phyloP scores from a whole-genome alignment of 1,139 yeast species.

The Sugiyamaella castrensis region DNA sequence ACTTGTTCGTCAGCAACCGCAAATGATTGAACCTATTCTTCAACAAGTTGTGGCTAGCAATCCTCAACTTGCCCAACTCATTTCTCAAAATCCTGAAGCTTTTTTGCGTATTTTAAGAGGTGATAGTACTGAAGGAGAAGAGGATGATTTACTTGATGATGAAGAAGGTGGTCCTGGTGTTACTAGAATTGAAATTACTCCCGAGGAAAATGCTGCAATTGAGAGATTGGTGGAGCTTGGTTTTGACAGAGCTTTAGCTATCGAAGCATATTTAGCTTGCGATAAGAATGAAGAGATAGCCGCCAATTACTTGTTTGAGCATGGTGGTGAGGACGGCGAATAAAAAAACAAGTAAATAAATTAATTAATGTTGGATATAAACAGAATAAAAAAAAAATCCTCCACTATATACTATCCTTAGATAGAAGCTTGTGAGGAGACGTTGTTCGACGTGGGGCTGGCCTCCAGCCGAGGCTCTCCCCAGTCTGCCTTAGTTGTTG shows the following conservation, averaged over 20 bases:
- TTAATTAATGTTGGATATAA: background rate
- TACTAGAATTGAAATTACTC: slow-evolving; percentile 61
- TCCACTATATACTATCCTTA: background rate
- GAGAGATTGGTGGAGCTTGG: slow-evolving; percentile 88
- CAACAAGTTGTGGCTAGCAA: slow-evolving; percentile 80
- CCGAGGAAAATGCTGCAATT: slow-evolving; percentile 85
- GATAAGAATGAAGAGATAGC: slow-evolving; percentile 97
- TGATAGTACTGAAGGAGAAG: slow-evolving; percentile 38
- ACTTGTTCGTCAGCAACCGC: slow-evolving; percentile 83
- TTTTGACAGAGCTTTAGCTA: slow-evolving; percentile 79
- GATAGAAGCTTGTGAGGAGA: too few species aligned
- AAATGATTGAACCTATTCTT: slow-evolving; percentile 77
- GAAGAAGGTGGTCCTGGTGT: slow-evolving; percentile 41
- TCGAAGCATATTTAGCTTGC: slow-evolving; percentile 96
- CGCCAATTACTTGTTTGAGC: slow-evolving; percentile 76
- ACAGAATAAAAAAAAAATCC: background rate
- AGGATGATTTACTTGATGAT: slow-evolving; percentile 41
- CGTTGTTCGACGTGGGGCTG: background rate
- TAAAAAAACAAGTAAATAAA: slow-evolving; percentile 1
- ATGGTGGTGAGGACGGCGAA: slow-evolving; percentile 37
- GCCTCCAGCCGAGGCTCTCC: too few species aligned
- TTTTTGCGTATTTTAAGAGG: slow-evolving; percentile 66
- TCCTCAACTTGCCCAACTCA: slow-evolving; percentile 76
- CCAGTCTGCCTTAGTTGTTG: too few species aligned
- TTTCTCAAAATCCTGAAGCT: slow-evolving; percentile 83